These are phyloP conservation scores for Pichia norvegensis DNA, from an alignment of 1,139 yeast species.

Conservation along the genomic window DNA sequence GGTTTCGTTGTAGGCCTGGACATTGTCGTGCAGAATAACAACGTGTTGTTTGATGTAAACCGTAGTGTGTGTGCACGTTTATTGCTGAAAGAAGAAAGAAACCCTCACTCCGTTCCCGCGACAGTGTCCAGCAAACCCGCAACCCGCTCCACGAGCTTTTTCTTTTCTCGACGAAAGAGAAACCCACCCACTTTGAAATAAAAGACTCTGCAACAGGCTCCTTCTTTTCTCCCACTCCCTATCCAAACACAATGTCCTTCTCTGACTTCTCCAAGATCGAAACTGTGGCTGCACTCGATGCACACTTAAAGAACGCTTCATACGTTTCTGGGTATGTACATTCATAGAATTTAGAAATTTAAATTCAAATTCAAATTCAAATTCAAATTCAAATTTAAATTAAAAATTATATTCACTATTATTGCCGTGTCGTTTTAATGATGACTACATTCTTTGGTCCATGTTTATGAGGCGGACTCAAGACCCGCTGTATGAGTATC, in stretches of 20 bases:
- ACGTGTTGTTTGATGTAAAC: too few relatives aligned
- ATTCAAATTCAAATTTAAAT: too few relatives aligned
- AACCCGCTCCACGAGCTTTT: not conserved
- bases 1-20: constrained; percentile 19
- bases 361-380: too few relatives aligned
- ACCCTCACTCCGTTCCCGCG: not conserved
- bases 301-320: constrained; percentile 83
- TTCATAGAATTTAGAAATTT: too few relatives aligned
- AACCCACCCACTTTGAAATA: not conserved
- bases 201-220: not conserved
- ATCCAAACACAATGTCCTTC: not conserved
- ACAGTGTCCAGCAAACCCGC: not conserved
- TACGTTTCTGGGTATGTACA: constrained; percentile 85
- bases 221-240: not conserved
- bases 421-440: constrained; percentile 30
- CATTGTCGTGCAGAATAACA: not conserved
- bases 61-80: not conserved
- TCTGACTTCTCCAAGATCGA: constrained; percentile 54
- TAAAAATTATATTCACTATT: not conserved
- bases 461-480: constrained; percentile 92
- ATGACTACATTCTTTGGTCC: constrained; percentile 79
- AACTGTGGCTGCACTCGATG: constrained; percentile 79
- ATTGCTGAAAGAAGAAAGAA: not conserved
- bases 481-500: constrained; percentile 92
- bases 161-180: not conserved